phyloP scores from a whole-genome alignment of 257 asterid species.

The Nicotiana tabacum region DNA sequence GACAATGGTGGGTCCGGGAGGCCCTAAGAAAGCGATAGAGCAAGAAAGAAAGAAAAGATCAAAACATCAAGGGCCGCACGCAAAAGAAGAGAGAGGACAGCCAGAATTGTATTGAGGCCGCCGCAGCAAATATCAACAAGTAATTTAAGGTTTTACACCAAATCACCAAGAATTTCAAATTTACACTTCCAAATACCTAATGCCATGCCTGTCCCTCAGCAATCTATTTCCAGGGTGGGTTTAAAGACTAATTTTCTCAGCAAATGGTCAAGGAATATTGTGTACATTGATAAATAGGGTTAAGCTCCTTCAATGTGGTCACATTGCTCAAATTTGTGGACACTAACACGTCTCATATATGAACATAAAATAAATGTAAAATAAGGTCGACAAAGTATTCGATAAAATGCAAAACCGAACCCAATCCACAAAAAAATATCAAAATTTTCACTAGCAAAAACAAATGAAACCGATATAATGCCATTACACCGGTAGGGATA shows the following conservation, averaged over 20 bases:
- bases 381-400: background rate
- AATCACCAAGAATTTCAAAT: background rate
- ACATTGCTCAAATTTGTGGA: background rate
- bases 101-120: too few relatives aligned
- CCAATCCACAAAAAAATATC: background rate
- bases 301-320: background rate
- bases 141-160: background rate
- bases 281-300: background rate
- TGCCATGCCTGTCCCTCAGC: background rate
- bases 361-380: background rate
- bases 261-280: background rate
- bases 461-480: background rate
- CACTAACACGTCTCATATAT: background rate
- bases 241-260: background rate
- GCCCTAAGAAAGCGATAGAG: too few relatives aligned
- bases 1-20: too few relatives aligned
- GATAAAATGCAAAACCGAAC: background rate
- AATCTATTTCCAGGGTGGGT: background rate
- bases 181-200: background rate
- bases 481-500: background rate
- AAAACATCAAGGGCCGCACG: too few relatives aligned
- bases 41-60: too few relatives aligned
- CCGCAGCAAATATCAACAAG: background rate
- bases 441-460: constrained; percentile 7
- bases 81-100: too few relatives aligned